These are phyloP conservation scores for Daldinia concentrica DNA, from an alignment of 495 filamentous ascomycete species.

Conservation along the genomic window DNA sequence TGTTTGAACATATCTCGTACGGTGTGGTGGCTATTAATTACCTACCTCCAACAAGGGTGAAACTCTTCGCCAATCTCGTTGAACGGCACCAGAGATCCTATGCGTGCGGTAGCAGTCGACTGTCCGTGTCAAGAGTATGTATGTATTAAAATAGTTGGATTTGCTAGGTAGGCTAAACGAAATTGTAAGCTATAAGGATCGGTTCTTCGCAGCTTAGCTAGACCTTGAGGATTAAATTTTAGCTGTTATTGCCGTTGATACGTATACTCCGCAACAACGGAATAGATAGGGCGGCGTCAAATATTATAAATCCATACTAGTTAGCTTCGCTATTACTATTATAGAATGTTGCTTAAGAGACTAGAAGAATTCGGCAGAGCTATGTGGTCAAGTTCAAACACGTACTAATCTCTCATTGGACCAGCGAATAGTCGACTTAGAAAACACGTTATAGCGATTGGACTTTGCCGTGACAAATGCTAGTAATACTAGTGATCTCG, in stretches of 20 bases:
- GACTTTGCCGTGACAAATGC: constrained; percentile 12
- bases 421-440: constrained; percentile 23
- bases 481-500: constrained; percentile 26
- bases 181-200: constrained; percentile 5
- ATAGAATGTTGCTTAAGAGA: constrained; percentile 9
- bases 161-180: constrained; percentile 10
- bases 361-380: constrained; percentile 19
- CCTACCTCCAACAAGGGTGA: constrained; percentile 1
- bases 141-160: constrained; percentile 6
- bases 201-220: constrained; percentile 5
- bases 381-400: constrained; percentile 25
- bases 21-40: constrained; percentile 38
- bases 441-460: constrained; percentile 35
- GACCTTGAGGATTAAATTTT: constrained; percentile 4
- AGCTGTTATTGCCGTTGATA: constrained; percentile 7
- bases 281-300: constrained; percentile 18
- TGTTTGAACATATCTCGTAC: constrained; percentile 25
- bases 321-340: constrained; percentile 8
- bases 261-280: constrained; percentile 4
- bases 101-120: constrained; percentile 2
- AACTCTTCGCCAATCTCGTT: constrained; percentile 22
- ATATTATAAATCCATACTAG: constrained; percentile 13
- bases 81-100: constrained; percentile 26
- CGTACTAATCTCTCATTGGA: constrained; percentile 37
- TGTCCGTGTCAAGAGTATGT: constrained; percentile 3